These are phyloP conservation scores for Annulohypoxylon moriforme DNA, from an alignment of 495 filamentous ascomycete genomes.

Conservation along the genomic window DNA sequence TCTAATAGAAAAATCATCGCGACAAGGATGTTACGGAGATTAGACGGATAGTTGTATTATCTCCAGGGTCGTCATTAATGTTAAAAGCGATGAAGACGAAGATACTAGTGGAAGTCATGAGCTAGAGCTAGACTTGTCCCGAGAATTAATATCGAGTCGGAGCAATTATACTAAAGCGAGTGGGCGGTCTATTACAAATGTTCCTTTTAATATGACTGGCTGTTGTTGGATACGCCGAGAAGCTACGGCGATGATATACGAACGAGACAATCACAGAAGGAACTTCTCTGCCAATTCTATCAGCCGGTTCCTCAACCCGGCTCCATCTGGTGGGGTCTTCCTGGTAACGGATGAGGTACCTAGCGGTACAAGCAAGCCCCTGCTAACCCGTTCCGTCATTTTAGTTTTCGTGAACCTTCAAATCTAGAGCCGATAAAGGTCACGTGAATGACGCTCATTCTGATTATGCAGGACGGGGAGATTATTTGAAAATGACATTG, in stretches of 20 bases:
- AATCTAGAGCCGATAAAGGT: neutral
- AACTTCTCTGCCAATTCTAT: neutral
- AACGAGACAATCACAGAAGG: neutral
- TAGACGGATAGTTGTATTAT: constrained; percentile 6
- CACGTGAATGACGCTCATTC: constrained; percentile 48
- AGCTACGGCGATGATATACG: neutral
- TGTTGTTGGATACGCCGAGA: neutral
- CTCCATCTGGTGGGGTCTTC: too few species aligned
- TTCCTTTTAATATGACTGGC: neutral
- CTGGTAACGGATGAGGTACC: neutral
- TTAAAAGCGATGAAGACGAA: neutral
- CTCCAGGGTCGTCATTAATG: constrained; percentile 1
- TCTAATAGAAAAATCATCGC: neutral
- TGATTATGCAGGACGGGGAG: constrained; percentile 15
- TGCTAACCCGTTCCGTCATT: too few species aligned
- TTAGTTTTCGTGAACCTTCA: neutral
- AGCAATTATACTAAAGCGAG: neutral
- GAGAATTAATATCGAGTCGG: neutral
- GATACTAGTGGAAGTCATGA: neutral
- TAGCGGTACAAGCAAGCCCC: neutral
- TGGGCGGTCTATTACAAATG: neutral
- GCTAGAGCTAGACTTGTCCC: neutral
- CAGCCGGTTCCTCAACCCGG: neutral
- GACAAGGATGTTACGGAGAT: constrained; percentile 29
- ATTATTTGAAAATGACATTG: neutral